Conservation (phyloP, 2,329 filamentous ascomycete species). For the Calonectria honghensis region DNA sequence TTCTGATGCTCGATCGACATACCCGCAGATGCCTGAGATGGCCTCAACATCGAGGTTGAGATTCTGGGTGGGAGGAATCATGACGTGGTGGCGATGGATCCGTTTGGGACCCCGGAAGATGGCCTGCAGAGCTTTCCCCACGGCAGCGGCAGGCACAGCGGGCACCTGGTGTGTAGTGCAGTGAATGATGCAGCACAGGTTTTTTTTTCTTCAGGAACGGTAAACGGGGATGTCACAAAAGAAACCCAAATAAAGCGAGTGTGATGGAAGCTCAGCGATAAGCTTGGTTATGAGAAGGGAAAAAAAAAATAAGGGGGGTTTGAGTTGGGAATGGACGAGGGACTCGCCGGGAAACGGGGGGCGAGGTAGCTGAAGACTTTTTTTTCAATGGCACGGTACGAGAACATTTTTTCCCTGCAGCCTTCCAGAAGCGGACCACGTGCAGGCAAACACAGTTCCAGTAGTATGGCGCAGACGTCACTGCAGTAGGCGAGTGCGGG, state of each 20-base stretch:
- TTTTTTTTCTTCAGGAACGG: background rate
- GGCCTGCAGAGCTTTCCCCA: constrained; percentile 42
- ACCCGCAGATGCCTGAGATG: constrained; percentile 94
- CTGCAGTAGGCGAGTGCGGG: constrained; percentile 50
- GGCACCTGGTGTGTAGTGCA: constrained; percentile 36
- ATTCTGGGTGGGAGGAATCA: constrained; percentile 74
- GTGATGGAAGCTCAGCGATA: constrained; percentile 11
- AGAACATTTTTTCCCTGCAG: constrained; percentile 41
- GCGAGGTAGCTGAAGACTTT: constrained; percentile 49
- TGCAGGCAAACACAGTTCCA: constrained; percentile 47
- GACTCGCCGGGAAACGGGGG: constrained; percentile 32
- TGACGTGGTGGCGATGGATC: constrained; percentile 55
- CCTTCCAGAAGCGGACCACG: constrained; percentile 50
- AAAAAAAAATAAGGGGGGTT: constrained; percentile 44
- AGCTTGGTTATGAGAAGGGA: constrained; percentile 24
- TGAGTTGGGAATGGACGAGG: constrained; percentile 37
- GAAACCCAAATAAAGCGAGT: constrained; percentile 4
- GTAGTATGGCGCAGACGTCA: constrained; percentile 49
- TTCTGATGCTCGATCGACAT: constrained; percentile 55
- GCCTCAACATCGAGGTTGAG: constrained; percentile 89
- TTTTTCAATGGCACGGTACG: constrained; percentile 42
- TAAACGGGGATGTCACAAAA: background rate
- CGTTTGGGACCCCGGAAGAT: constrained; percentile 42
- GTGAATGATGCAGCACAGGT: constrained; percentile 14
- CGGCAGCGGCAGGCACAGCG: constrained; percentile 23